Evolutionary conservation across 1,284 basidiomycete genomes (phyloP), one percentile per base, ranked within the genome.

Genomic region (Sporisorium scitamineum): DNA sequence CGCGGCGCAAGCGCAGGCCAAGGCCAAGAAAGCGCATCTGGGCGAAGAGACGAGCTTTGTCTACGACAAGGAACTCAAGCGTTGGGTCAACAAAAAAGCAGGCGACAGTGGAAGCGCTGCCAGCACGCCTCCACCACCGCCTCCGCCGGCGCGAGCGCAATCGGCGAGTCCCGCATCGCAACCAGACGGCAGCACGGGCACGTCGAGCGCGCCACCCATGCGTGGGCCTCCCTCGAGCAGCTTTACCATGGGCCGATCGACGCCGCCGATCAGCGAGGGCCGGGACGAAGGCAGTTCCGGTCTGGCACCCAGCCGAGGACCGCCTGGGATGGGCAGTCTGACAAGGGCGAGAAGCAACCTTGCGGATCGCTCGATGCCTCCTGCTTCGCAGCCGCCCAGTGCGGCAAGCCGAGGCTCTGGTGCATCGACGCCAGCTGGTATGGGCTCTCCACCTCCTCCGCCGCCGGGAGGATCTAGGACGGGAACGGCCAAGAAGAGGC

Each of bases 81-180:
- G 92, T 70, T 99, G 97, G 97, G 92, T 99, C 22, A 95, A 97
- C 86, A 95, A 93, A 87, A 95, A 93, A 87, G 94, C 75, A 45
- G 67, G 84, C 61, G 60, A 80, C 67, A 24, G 86, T 11, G 72
- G 61, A 18, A 58, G 59, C n/a, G 54, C 70, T 8, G 62, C 80
- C 1, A 68, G 68, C 13, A 62, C 81, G 20, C 53, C 83, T 3
- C 83, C 83, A 18, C 53, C 83, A 5, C 83, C 83, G 6, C 84
- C 83, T 5, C 83, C 82, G 18, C 78, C 70, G 11, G 60, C 67
- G 13, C 41, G 81, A 32, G 60, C 80, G 3, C 78, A 77, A 42
- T 76, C 80, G n/a, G 72, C 78, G 6, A 81, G 80, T 20, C 83
- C 83, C 1, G 81, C 80, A 6, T 67, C 68, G 44, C 67, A 75